phyloP scores from a whole-genome alignment of 1,284 basidiomycete species.

The Meripilus lineatus region DNA sequence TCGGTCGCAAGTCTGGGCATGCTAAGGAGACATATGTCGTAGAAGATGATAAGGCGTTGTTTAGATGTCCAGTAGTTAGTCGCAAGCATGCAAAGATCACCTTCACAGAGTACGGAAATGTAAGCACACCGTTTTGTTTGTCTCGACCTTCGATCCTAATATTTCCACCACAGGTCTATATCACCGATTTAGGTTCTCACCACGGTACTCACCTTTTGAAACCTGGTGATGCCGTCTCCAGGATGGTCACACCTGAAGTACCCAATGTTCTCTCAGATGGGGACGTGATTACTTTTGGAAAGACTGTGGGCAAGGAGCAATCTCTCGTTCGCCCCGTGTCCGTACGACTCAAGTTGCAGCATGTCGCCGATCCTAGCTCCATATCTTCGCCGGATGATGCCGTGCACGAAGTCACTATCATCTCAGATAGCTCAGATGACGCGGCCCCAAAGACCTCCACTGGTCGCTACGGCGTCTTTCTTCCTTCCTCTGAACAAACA shows the following conservation, averaged over 20 bases:
- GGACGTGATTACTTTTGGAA: slow-evolving; percentile 69
- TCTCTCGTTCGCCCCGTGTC: slow-evolving; percentile 56
- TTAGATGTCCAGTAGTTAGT: slow-evolving; percentile 62
- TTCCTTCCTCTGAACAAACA: slow-evolving; percentile 31
- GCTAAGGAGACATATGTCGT: slow-evolving; percentile 23
- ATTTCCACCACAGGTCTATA: slow-evolving; percentile 37
- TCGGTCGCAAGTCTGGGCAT: slow-evolving; percentile 44
- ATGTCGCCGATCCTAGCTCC: no score
- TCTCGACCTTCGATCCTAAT: slow-evolving; percentile 6
- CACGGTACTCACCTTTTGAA: slow-evolving; percentile 59
- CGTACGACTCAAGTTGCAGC: slow-evolving; percentile 50
- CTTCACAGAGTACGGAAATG: slow-evolving; percentile 54
- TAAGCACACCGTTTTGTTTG: slow-evolving; percentile 29
- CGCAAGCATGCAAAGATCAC: slow-evolving; percentile 61
- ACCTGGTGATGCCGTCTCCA: slow-evolving; percentile 39
- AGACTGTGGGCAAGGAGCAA: slow-evolving; percentile 56
- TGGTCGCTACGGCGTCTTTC: slow-evolving; percentile 52
- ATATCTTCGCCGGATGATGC: slow-evolving; percentile 5
- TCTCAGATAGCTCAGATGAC: slow-evolving; percentile 4
- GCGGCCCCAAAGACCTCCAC: no score
- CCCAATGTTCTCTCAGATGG: slow-evolving; percentile 51
- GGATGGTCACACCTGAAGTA: slow-evolving; percentile 39
- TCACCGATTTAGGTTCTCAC: slow-evolving; percentile 56
- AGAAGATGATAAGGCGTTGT: slow-evolving; percentile 40
- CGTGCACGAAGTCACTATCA: slow-evolving; percentile 6